Percentiles rank a stretch among this genome's conserved stretches.
phyloP scores from a whole-genome alignment of 768 basidiomycete genomes.

The Wakefieldia striispora region DNA sequence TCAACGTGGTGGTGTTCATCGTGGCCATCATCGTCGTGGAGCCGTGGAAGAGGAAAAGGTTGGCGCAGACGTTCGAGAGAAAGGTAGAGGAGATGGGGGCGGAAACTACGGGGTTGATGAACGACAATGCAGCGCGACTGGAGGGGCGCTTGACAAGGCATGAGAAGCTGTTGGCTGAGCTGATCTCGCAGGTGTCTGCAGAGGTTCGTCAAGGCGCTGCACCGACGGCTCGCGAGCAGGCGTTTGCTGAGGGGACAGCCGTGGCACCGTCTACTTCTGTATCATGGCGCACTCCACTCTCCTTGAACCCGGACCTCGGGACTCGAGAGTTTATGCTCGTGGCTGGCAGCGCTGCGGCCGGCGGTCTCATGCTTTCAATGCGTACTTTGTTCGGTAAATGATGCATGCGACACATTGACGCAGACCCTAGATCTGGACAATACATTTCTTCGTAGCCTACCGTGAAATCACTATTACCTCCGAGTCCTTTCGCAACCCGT shows the following conservation, averaged over 20 bases:
- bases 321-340: conserved; percentile 27
- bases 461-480: too few relatives aligned
- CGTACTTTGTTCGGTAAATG: conserved; percentile 17
- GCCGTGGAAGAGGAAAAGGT: conserved; percentile 88
- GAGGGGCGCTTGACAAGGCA: conserved; percentile 50
- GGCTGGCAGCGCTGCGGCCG: conserved; percentile 28
- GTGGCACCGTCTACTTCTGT: not conserved
- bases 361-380: conserved; percentile 24
- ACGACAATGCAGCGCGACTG: conserved; percentile 48
- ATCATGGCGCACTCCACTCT: conserved; percentile 11
- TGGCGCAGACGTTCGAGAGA: conserved; percentile 88
- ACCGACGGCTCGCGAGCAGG: conserved; percentile 3
- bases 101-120: conserved; percentile 42
- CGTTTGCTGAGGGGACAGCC: not conserved
- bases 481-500: too few relatives aligned
- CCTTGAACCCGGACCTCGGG: not conserved
- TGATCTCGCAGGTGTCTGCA: conserved; percentile 21
- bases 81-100: conserved; percentile 62
- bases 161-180: conserved; percentile 31
- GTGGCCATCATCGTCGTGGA: conserved; percentile 89
- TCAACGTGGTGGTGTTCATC: conserved; percentile 90
- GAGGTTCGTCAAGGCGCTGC: conserved; percentile 13
- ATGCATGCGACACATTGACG: too few relatives aligned
- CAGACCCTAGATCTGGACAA: too few relatives aligned
- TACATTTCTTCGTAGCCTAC: not conserved